Percentiles rank a stretch among this genome's conserved stretches.
These are phyloP conservation scores for Cordyceps farinosa DNA, from an alignment of 2,329 filamentous ascomycete species.

Conservation along the genomic window DNA sequence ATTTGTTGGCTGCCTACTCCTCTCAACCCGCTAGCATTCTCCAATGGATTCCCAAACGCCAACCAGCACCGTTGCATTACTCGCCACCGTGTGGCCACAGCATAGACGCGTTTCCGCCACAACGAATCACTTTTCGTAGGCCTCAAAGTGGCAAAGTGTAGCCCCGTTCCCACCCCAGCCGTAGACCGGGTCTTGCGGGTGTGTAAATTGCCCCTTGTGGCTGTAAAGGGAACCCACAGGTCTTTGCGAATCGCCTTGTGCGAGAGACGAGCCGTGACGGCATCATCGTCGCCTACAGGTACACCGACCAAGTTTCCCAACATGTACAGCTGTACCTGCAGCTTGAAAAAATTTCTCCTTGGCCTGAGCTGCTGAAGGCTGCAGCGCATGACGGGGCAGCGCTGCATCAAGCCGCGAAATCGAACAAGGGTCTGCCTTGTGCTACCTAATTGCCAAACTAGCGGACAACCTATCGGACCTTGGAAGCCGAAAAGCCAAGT, in stretches of 20 bases:
- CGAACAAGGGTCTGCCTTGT: not conserved
- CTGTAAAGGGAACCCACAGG: not conserved
- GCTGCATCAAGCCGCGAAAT: not conserved
- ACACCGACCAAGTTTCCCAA: not conserved
- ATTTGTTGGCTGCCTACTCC: not conserved
- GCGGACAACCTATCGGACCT: not conserved
- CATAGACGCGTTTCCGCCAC: not conserved
- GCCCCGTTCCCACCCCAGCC: not conserved
- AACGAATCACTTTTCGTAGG: not conserved
- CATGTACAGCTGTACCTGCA: not conserved
- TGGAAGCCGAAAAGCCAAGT: not conserved
- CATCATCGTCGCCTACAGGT: not conserved
- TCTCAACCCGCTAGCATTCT: not conserved
- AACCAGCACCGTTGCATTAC: constrained; percentile 3
- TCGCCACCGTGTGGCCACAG: constrained; percentile 7
- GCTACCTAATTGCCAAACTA: not conserved
- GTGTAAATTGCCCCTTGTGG: not conserved
- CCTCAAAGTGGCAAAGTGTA: not conserved
- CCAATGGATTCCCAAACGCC: not conserved
- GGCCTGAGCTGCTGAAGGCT: not conserved
- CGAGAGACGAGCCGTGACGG: not conserved
- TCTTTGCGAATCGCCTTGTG: not conserved
- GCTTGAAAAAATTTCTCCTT: not conserved
- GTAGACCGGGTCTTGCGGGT: too few species aligned
- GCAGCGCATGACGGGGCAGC: not conserved